phyloP scores from a whole-genome alignment of 1,284 basidiomycete species.

The Athelia sp. region DNA sequence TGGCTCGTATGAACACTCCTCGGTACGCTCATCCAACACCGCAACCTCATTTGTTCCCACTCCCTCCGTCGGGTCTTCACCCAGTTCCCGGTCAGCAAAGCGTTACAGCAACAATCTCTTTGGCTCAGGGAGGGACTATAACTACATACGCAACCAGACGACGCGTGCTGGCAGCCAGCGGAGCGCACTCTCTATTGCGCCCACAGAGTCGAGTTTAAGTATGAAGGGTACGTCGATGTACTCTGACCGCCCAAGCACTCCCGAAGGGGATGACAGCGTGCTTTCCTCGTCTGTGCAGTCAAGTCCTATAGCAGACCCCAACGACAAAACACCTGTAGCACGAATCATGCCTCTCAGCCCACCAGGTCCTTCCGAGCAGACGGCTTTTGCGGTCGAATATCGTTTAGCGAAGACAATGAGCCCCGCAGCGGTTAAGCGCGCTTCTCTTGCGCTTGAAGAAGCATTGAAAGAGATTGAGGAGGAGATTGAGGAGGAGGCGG shows the following conservation, averaged over 20 bases:
- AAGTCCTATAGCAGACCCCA: slow-evolving; percentile 29
- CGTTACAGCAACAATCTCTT: slow-evolving; percentile 82
- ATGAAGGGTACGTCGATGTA: slow-evolving; percentile 40
- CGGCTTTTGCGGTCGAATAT: slow-evolving; percentile 33
- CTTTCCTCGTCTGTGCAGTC: slow-evolving; percentile 37
- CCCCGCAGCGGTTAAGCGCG: slow-evolving; percentile 50
- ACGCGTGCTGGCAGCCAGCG: slow-evolving; percentile 37
- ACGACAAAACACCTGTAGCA: slow-evolving; percentile 31
- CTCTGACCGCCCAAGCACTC: slow-evolving; percentile 46
- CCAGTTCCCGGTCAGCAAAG: slow-evolving; percentile 42
- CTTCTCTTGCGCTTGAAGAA: slow-evolving; percentile 66
- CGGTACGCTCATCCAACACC: slow-evolving; percentile 39
- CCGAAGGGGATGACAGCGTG: slow-evolving; percentile 45
- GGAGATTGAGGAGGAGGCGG: slow-evolving; percentile 46
- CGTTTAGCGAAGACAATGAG: slow-evolving; percentile 46
- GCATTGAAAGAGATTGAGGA: slow-evolving; percentile 71
- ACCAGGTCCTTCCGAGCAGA: slow-evolving; percentile 25
- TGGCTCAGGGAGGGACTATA: slow-evolving; percentile 72
- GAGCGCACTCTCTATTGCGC: slow-evolving; percentile 44
- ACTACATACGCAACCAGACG: slow-evolving; percentile 54
- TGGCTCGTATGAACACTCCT: slow-evolving; percentile 34
- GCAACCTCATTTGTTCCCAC: slow-evolving; percentile 31
- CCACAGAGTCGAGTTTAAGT: slow-evolving; percentile 41
- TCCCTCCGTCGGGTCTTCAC: slow-evolving; percentile 41
- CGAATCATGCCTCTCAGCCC: slow-evolving; percentile 33